phyloP scores from a whole-genome alignment of 1,284 basidiomycete genomes.

The Cryptococcus amylolentus region DNA sequence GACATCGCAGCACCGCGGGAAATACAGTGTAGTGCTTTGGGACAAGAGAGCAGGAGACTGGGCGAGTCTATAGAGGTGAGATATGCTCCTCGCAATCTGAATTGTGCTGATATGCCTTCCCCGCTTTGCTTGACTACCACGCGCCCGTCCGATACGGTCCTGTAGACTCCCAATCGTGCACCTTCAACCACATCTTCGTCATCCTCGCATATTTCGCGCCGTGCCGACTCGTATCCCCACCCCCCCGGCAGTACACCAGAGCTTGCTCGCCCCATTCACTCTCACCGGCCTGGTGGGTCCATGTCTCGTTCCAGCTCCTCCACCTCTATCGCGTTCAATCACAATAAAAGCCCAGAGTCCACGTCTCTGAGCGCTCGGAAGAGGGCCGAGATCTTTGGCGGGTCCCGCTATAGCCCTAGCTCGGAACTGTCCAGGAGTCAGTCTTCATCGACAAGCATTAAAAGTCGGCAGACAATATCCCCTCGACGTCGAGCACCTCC shows the following conservation, averaged over 20 bases:
- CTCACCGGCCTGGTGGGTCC: slow-evolving; percentile 6
- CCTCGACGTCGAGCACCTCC: background rate
- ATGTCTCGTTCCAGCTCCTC: slow-evolving; percentile 18
- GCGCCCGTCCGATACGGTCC: too few species aligned
- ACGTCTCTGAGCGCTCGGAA: background rate
- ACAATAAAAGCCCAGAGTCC: background rate
- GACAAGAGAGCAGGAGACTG: background rate
- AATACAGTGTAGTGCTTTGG: background rate
- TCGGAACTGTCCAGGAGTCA: slow-evolving; percentile 4
- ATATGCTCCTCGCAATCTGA: background rate
- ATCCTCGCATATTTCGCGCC: slow-evolving; percentile 1
- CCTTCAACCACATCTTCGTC: background rate
- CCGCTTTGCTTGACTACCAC: background rate
- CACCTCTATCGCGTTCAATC: slow-evolving; percentile 6
- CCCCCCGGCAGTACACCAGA: slow-evolving; percentile 6
- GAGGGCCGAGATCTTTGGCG: background rate
- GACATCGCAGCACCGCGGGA: slow-evolving; percentile 14
- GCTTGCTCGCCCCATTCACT: slow-evolving; percentile 2
- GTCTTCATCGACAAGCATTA: background rate
- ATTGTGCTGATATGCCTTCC: background rate
- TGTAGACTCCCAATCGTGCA: background rate
- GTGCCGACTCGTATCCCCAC: slow-evolving; percentile 8
- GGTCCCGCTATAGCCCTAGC: background rate
- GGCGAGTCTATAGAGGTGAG: background rate
- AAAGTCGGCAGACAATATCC: background rate